A percentile compares a stretch with the other conserved stretches of the same genome.
phyloP scores from a whole-genome alignment of 106 monocot genomes.

The Alisma plantagoaquatica region DNA sequence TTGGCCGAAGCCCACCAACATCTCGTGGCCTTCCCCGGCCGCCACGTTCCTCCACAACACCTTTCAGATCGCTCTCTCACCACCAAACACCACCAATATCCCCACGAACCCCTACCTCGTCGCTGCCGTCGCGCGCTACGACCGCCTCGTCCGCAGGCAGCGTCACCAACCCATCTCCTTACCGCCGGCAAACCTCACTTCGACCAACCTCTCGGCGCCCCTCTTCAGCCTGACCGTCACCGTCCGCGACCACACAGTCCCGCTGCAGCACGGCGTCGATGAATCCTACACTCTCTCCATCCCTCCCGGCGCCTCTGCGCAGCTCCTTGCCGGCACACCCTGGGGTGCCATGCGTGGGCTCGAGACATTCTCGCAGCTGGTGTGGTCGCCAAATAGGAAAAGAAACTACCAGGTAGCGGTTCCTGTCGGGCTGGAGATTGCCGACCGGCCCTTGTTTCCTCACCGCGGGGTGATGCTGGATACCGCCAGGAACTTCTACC shows the following conservation, averaged over 20 bases:
- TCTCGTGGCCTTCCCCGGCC: slow-evolving; percentile 31
- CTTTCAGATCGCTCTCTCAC: slow-evolving; percentile 31
- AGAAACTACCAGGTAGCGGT: slow-evolving; percentile 12
- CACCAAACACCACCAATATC: neutral
- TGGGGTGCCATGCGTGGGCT: slow-evolving; percentile 91
- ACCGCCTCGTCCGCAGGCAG: slow-evolving; percentile 30
- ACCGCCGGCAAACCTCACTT: slow-evolving; percentile 7
- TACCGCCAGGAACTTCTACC: slow-evolving; percentile 70
- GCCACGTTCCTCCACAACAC: slow-evolving; percentile 33
- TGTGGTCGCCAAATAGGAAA: slow-evolving; percentile 27
- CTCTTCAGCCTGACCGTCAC: slow-evolving; percentile 33
- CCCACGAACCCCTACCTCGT: slow-evolving; percentile 24
- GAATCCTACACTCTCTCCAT: slow-evolving; percentile 64
- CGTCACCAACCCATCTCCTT: slow-evolving; percentile 39
- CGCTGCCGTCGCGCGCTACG: slow-evolving; percentile 33
- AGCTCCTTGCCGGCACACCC: slow-evolving; percentile 33
- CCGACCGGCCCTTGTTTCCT: slow-evolving; percentile 50
- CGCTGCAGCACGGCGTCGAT: slow-evolving; percentile 49
- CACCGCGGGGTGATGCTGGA: slow-evolving; percentile 86
- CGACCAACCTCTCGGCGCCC: slow-evolving; percentile 9
- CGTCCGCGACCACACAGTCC: slow-evolving; percentile 33
- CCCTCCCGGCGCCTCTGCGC: slow-evolving; percentile 14
- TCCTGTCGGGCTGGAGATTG: slow-evolving; percentile 32
- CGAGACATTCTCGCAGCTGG: slow-evolving; percentile 81
- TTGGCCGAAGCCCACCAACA: slow-evolving; percentile 67